phyloP scores from a whole-genome alignment of 768 basidiomycete genomes.

The Candolleomyces aberdarensis region DNA sequence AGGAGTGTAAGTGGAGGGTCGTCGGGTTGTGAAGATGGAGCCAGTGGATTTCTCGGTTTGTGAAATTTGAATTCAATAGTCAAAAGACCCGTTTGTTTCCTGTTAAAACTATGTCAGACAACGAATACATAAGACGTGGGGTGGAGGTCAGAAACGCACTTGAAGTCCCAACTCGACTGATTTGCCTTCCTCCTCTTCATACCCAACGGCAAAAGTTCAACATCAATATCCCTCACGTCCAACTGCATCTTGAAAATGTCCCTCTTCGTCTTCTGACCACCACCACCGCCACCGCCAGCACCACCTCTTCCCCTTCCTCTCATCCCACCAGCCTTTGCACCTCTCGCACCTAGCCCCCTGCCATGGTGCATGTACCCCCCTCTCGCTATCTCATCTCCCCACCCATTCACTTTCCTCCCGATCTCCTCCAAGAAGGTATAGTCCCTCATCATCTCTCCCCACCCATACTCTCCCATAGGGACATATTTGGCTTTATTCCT shows the following conservation, averaged over 20 bases:
- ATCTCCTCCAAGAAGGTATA: slow-evolving; percentile 85
- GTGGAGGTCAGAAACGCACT: slow-evolving; percentile 60
- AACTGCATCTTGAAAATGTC: slow-evolving; percentile 69
- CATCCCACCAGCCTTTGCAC: slow-evolving; percentile 20
- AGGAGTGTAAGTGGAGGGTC: slow-evolving; percentile 48
- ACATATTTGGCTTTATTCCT: slow-evolving; percentile 74
- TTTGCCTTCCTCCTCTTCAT: slow-evolving; percentile 80
- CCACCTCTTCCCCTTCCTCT: slow-evolving; percentile 22
- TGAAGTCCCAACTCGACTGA: slow-evolving; percentile 80
- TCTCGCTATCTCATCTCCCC: slow-evolving; percentile 67
- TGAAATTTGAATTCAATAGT: slow-evolving; percentile 75
- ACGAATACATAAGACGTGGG: too few species aligned
- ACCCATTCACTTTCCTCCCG: slow-evolving; percentile 67
- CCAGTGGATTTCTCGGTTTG: slow-evolving; percentile 44
- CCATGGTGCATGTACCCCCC: slow-evolving; percentile 47
- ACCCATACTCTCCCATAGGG: slow-evolving; percentile 79
- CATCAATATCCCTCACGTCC: slow-evolving; percentile 61
- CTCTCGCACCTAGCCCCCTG: slow-evolving; percentile 15
- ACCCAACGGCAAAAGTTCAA: slow-evolving; percentile 75
- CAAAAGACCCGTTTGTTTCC: slow-evolving; percentile 63
- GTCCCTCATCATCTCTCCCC: slow-evolving; percentile 88
- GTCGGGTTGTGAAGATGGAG: slow-evolving; percentile 30
- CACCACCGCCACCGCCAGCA: slow-evolving; percentile 22
- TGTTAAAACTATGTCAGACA: slow-evolving; percentile 22
- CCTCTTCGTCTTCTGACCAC: slow-evolving; percentile 49